Percentiles rank a stretch among this genome's conserved stretches.
phyloP scores from a whole-genome alignment of 2,329 filamentous ascomycete species.

The Rhinocladiella mackenziei region DNA sequence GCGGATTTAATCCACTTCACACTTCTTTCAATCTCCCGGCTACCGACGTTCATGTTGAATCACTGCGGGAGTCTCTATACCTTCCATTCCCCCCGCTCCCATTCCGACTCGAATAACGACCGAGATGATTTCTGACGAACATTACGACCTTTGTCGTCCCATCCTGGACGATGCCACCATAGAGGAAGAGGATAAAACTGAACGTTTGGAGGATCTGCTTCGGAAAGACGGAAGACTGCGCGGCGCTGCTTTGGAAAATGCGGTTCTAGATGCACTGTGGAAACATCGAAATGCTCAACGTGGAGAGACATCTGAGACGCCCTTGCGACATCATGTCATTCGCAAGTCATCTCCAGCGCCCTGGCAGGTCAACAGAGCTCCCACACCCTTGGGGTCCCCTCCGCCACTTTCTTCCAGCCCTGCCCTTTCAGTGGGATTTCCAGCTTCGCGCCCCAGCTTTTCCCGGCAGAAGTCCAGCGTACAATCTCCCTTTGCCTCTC shows the following conservation, averaged over 20 bases:
- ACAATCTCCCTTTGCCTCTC: slow-evolving; percentile 82
- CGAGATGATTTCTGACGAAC: slow-evolving; percentile 83
- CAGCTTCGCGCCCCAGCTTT: slow-evolving; percentile 67
- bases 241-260: slow-evolving; percentile 79
- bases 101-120: slow-evolving; percentile 17
- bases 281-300: slow-evolving; percentile 51
- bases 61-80: neutral
- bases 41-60: slow-evolving; percentile 16
- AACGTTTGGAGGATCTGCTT: slow-evolving; percentile 81
- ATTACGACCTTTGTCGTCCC: slow-evolving; percentile 86
- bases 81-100: neutral
- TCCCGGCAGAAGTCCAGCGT: slow-evolving; percentile 46
- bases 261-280: slow-evolving; percentile 87
- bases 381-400: slow-evolving; percentile 77
- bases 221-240: slow-evolving; percentile 71
- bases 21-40: no score
- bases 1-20: no score
- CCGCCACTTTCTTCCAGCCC: slow-evolving; percentile 76
- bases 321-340: slow-evolving; percentile 82
- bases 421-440: slow-evolving; percentile 71
- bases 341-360: slow-evolving; percentile 88
- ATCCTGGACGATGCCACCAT: slow-evolving; percentile 76
- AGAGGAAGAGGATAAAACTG: slow-evolving; percentile 93
- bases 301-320: slow-evolving; percentile 65
- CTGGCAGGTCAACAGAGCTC: slow-evolving; percentile 72